phyloP scores from a whole-genome alignment of 176 grass and related monocot species.

The Oryza punctata region DNA sequence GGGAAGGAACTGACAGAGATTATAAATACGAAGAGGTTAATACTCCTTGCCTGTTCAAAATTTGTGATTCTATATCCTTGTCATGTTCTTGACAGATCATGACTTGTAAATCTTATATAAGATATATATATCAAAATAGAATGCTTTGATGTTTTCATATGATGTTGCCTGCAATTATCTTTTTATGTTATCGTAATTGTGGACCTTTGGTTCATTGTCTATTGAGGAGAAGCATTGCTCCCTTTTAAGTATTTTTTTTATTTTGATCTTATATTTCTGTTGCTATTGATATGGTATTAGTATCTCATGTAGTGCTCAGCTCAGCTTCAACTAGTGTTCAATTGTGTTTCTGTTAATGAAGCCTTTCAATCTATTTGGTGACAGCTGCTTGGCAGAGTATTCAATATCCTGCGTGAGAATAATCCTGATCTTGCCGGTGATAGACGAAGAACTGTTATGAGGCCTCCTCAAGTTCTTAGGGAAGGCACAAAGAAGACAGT shows the following conservation, averaged over 20 bases:
- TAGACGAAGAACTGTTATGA: slow-evolving; percentile 95
- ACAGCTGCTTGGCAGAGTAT: slow-evolving; percentile 90
- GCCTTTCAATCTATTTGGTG: slow-evolving; percentile 29
- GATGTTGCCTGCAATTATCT: neutral
- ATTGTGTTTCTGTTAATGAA: slow-evolving; percentile 28
- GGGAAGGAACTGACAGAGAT: slow-evolving; percentile 96
- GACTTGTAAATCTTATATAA: neutral
- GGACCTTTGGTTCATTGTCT: neutral
- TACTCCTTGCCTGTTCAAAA: slow-evolving; percentile 1
- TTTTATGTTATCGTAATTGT: neutral
- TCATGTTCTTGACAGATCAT: slow-evolving; percentile 7
- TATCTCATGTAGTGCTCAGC: neutral
- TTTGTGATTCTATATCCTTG: neutral
- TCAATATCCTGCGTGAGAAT: slow-evolving; percentile 97
- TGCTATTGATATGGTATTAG: neutral
- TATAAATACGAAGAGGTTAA: slow-evolving; percentile 89
- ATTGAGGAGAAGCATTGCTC: neutral
- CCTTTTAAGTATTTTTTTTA: slow-evolving; percentile 5
- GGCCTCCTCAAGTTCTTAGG: slow-evolving; percentile 96
- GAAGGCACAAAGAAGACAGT: slow-evolving; percentile 99
- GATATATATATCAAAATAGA: neutral
- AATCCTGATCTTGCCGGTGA: slow-evolving; percentile 99
- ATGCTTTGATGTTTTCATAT: neutral
- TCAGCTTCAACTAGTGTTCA: slow-evolving; percentile 1
- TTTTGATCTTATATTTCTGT: neutral